Evolutionary conservation across 2,329 filamentous ascomycete genomes (phyloP).

Genomic region (Talaromyces albobiverticillius): DNA sequence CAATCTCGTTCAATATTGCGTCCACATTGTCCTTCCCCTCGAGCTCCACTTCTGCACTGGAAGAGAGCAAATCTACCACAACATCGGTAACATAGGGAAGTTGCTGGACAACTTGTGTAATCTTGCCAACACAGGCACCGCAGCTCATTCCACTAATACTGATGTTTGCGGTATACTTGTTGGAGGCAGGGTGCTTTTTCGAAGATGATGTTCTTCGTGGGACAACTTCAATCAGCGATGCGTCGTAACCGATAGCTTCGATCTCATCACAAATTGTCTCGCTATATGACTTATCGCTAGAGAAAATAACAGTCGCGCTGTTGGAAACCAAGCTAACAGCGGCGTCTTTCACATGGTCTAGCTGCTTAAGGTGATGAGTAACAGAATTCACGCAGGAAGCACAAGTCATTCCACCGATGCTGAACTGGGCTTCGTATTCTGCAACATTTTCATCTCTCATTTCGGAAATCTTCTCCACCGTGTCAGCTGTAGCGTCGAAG

Average conservation of each 20-base stretch:
- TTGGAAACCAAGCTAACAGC: constrained; percentile 66
- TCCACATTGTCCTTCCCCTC: constrained; percentile 44
- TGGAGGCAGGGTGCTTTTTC: constrained; percentile 15
- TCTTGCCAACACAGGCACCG: constrained; percentile 51
- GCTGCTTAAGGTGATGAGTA: constrained; percentile 56
- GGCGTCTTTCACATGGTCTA: constrained; percentile 57
- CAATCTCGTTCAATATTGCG: constrained; percentile 49
- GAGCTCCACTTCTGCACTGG: constrained; percentile 51
- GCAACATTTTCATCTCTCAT: not conserved
- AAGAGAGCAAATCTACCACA: constrained; percentile 51
- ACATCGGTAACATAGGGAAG: constrained; percentile 46
- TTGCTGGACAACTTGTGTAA: constrained; percentile 47
- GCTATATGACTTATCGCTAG: constrained; percentile 45
- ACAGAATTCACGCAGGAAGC: constrained; percentile 65
- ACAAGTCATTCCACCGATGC: constrained; percentile 72
- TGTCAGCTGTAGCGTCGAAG: constrained; percentile 16
- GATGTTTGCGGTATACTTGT: constrained; percentile 42
- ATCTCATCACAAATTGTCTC: constrained; percentile 48
- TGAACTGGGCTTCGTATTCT: constrained; percentile 30
- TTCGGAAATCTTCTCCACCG: constrained; percentile 7
- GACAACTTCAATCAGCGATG: constrained; percentile 36
- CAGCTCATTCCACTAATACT: constrained; percentile 59
- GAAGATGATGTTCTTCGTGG: not conserved
- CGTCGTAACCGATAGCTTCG: constrained; percentile 50
- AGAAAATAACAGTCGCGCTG: constrained; percentile 61